Conservation (phyloP, 345 rosid genomes). For the Iberis pinnata region DNA sequence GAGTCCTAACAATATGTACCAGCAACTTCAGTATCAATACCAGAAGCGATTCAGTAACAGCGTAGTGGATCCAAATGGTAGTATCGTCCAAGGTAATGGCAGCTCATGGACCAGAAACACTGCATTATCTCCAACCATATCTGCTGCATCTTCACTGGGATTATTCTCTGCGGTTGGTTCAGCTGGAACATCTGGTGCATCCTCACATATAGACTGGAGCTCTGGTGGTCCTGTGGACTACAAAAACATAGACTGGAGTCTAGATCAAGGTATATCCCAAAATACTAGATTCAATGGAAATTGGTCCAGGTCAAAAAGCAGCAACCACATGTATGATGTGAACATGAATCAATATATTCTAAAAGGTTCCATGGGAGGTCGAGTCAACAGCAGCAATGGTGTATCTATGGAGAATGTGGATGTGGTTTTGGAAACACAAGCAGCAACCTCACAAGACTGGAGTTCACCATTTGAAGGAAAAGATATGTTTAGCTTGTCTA, state of each 20-base stretch:
- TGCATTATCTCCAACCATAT: constrained; percentile 43
- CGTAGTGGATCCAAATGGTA: constrained; percentile 41
- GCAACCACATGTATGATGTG: constrained; percentile 32
- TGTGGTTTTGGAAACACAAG: constrained; percentile 34
- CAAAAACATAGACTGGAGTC: constrained; percentile 70
- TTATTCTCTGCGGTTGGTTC: constrained; percentile 63
- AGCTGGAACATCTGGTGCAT: constrained; percentile 45
- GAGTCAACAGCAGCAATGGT: constrained; percentile 31
- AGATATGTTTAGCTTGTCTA: constrained; percentile 83
- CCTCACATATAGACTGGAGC: constrained; percentile 71
- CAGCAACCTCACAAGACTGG: constrained; percentile 60
- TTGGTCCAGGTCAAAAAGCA: constrained; percentile 37
- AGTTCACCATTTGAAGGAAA: constrained; percentile 84
- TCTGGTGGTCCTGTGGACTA: constrained; percentile 60
- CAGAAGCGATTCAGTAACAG: constrained; percentile 43
- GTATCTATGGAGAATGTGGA: constrained; percentile 35
- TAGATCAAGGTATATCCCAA: constrained; percentile 44
- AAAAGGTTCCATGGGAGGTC: constrained; percentile 39
- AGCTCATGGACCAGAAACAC: constrained; percentile 44
- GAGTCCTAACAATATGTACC: constrained; percentile 37
- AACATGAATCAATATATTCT: constrained; percentile 32
- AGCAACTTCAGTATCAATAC: constrained; percentile 50
- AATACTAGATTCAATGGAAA: constrained; percentile 38
- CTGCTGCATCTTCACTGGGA: constrained; percentile 78
- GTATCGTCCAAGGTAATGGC: constrained; percentile 40